Conservation (phyloP, 2,329 filamentous ascomycete species). For the Zymoseptoria pseudotritici region DNA sequence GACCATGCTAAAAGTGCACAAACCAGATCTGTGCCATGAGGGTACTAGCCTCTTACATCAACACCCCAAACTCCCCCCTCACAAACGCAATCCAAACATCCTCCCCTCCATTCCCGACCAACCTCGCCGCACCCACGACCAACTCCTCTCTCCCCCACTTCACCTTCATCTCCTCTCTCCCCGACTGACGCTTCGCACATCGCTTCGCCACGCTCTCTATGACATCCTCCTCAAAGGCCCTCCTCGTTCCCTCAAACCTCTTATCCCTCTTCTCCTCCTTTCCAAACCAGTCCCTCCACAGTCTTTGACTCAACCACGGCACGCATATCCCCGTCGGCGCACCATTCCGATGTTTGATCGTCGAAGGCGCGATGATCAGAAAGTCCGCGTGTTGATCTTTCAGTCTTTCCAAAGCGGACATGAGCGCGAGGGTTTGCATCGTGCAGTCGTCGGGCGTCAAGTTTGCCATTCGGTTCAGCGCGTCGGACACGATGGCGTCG, state of each 20-base stretch:
- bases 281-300: constrained; percentile 20
- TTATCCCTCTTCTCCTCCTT: constrained; percentile 1
- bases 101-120: background rate
- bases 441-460: constrained; percentile 16
- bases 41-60: background rate
- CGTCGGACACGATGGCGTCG: constrained; percentile 11
- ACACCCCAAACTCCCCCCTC: background rate
- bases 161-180: constrained; percentile 8
- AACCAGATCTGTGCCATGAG: background rate
- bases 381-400: constrained; percentile 21
- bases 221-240: constrained; percentile 11
- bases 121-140: constrained; percentile 5
- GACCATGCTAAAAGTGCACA: background rate
- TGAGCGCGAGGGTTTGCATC: constrained; percentile 17
- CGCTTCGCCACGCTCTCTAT: constrained; percentile 13
- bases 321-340: constrained; percentile 14
- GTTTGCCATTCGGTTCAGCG: constrained; percentile 3
- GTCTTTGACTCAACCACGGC: constrained; percentile 17
- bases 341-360: constrained; percentile 15
- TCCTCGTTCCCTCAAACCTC: constrained; percentile 6
- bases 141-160: constrained; percentile 1
- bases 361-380: constrained; percentile 18
- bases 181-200: constrained; percentile 1
- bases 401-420: constrained; percentile 19
- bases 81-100: constrained; percentile 10